These are phyloP conservation scores for Acacia melanoxylon DNA, from an alignment of 306 rosid species.

Conservation along the genomic window DNA sequence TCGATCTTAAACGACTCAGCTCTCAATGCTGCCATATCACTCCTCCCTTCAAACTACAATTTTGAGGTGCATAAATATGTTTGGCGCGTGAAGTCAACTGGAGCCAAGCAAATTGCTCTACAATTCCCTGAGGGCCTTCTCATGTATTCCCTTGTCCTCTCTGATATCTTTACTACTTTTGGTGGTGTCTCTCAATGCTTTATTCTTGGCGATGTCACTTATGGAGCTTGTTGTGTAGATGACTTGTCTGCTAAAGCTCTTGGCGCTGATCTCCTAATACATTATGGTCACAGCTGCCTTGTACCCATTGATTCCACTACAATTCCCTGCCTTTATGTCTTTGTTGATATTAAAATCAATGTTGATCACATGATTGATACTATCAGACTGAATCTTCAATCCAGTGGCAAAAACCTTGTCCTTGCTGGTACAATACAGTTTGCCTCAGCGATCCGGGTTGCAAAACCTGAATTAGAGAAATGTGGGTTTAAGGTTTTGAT, in stretches of 20 bases:
- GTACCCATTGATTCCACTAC: conserved; percentile 80
- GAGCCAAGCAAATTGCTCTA: conserved; percentile 69
- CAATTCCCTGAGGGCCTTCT: conserved; percentile 93
- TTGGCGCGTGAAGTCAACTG: conserved; percentile 74
- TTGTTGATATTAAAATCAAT: conserved; percentile 79
- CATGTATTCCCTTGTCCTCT: conserved; percentile 79
- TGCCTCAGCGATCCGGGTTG: conserved; percentile 69
- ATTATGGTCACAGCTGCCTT: conserved; percentile 91
- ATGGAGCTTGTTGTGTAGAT: conserved; percentile 86
- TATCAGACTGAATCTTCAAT: conserved; percentile 47
- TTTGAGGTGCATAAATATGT: conserved; percentile 87
- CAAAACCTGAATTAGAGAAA: conserved; percentile 72
- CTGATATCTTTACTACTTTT: conserved; percentile 80
- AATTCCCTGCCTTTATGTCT: conserved; percentile 86
- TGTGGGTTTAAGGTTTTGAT: conserved; percentile 69
- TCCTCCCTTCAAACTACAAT: conserved; percentile 66
- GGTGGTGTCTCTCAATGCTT: conserved; percentile 61
- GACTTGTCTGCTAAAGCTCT: conserved; percentile 79
- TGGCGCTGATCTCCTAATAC: conserved; percentile 68
- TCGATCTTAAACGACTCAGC: conserved; percentile 47
- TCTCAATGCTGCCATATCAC: conserved; percentile 46
- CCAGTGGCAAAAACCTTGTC: conserved; percentile 40
- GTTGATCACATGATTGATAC: conserved; percentile 58
- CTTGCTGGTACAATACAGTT: conserved; percentile 92
- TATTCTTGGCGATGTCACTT: conserved; percentile 80